Base-by-base conservation (phyloP, 306 rosid species). In the Cyclanthera cordifolia region DNA sequence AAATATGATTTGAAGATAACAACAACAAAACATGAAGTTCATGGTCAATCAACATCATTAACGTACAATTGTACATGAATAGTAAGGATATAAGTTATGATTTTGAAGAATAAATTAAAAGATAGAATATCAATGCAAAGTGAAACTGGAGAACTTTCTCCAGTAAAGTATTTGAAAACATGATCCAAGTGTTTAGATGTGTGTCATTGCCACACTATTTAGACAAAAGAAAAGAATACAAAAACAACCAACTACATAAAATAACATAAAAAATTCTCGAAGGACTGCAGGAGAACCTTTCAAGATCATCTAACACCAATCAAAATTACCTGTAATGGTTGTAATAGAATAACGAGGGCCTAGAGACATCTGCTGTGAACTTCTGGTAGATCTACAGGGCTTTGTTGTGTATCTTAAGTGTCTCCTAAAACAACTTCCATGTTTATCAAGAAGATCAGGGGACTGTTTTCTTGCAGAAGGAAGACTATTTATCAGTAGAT, bases 301-400 rank as follows among this genome's bases (percentile, higher is more conserved):
- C 37, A 32, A 46, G 74, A 68, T 6, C 69, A 53, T 52, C 24
- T 28, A 21, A 74, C 60, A 57, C 52, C 27, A n/a, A 53, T 78
- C 69, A 83, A 25, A 73, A 57, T 53, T 87, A 92, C 98, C 98
- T 73, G 79, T 69, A 68, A 72, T 46, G 76, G 66, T 75, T 71
- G 75, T 74, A 81, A 64, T 64, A 52, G 61, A 76, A 65, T 84
- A 86, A 48, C 56, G 74, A 60, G 60, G 43, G 55, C 73, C 43
- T 70, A 46, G 41, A 50, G 49, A 61, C 71, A 73, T 74, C 69
- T 73, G 74, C 79, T 82, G 81, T 49, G 74, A 74, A 72, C 76
- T 78, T 80, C 80, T 79, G n/a, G 65, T 50, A 23, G 76, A 67
- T 71, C 65, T 72, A 78, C 57, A 1, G 50, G 80, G 68, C 52